Percentiles rank a stretch among this genome's conserved stretches.
These are phyloP conservation scores for Chaetomiaceae sp. DNA, from an alignment of 2,329 filamentous ascomycete genomes.

Conservation along the genomic window DNA sequence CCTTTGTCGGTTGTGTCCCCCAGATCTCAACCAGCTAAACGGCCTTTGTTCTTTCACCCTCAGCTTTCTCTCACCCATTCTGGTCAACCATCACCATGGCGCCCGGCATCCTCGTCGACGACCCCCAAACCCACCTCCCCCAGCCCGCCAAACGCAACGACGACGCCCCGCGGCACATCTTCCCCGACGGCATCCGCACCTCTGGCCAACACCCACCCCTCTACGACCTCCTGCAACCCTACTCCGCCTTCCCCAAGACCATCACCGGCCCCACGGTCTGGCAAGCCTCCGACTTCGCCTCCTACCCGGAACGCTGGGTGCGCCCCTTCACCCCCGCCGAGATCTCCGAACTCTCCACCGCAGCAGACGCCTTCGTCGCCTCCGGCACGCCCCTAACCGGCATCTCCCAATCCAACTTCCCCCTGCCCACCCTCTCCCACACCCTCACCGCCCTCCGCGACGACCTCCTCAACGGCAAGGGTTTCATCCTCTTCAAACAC, in stretches of 20 bases:
- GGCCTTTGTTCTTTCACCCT: too few relatives aligned
- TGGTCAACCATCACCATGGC: constrained; percentile 22
- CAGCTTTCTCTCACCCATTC: too few relatives aligned
- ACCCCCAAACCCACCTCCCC: constrained; percentile 8
- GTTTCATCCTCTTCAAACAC: constrained; percentile 85
- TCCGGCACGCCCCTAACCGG: constrained; percentile 64
- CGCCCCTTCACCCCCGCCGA: constrained; percentile 65
- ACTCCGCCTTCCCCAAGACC: constrained; percentile 64
- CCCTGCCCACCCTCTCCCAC: constrained; percentile 38
- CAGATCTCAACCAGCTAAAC: too few relatives aligned
- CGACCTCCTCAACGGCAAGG: constrained; percentile 69
- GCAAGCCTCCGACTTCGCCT: constrained; percentile 60
- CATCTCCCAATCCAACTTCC: constrained; percentile 49
- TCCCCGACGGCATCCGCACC: constrained; percentile 47
- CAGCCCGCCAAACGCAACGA: constrained; percentile 25
- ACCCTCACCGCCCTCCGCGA: constrained; percentile 35
- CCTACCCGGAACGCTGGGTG: constrained; percentile 65
- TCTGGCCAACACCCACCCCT: constrained; percentile 69
- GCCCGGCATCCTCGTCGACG: constrained; percentile 26
- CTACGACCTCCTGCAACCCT: constrained; percentile 61
- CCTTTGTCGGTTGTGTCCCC: neutral
- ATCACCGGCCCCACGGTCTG: constrained; percentile 71
- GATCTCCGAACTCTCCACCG: constrained; percentile 59
- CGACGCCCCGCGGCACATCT: constrained; percentile 36
- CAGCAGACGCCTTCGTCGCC: constrained; percentile 65